Conservation (phyloP, 2,329 filamentous ascomycete genomes). For the Talaromyces amestolkiae region DNA sequence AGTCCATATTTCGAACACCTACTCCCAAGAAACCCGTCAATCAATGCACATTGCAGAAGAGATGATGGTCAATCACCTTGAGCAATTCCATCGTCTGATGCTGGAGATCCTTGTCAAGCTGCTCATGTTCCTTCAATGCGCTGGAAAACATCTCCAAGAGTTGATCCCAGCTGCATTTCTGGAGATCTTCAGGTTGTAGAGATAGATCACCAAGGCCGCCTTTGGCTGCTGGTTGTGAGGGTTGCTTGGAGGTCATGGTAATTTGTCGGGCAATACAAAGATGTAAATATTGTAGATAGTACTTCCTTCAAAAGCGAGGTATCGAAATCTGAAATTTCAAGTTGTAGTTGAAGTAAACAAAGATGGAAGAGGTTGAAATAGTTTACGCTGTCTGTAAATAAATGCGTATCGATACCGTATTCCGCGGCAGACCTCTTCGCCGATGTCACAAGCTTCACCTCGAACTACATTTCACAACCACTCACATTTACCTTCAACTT, state of each 20-base stretch:
- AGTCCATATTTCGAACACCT: slow-evolving; percentile 82
- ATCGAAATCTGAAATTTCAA: neutral
- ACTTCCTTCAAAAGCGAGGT: too few species aligned
- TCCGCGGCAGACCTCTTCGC: neutral
- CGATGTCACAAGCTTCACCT: slow-evolving; percentile 2
- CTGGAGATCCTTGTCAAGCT: slow-evolving; percentile 63
- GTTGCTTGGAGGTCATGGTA: neutral
- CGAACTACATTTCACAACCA: neutral
- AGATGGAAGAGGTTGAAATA: neutral
- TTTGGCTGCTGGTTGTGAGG: neutral
- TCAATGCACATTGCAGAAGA: neutral
- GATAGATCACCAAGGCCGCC: slow-evolving; percentile 10
- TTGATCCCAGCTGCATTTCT: slow-evolving; percentile 59
- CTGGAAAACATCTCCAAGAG: slow-evolving; percentile 68
- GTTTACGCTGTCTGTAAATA: neutral
- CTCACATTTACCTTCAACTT: neutral
- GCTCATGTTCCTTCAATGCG: slow-evolving; percentile 62
- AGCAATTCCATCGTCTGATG: slow-evolving; percentile 67
- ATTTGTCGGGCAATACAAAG: too few species aligned
- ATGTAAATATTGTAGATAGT: neutral
- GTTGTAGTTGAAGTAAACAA: neutral
- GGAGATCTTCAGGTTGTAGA: slow-evolving; percentile 15
- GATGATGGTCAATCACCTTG: slow-evolving; percentile 49
- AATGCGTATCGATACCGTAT: slow-evolving; percentile 9
- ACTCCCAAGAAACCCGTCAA: slow-evolving; percentile 11